These are phyloP conservation scores for Neostapfia colusana DNA, from an alignment of 176 grass and related monocot genomes.

Conservation along the genomic window DNA sequence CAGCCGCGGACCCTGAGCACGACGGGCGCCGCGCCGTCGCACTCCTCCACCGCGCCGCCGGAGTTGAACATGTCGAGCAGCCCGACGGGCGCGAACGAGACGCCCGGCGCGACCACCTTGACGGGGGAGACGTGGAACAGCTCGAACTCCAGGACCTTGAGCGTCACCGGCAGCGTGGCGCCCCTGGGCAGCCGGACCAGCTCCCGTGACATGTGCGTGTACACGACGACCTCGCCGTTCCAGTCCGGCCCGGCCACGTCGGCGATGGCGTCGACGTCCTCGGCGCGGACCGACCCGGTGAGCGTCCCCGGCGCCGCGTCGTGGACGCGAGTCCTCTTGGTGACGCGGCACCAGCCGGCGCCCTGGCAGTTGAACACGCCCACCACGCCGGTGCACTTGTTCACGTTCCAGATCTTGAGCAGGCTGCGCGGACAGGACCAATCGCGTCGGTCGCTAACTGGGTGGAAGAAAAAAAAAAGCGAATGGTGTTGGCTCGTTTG, in stretches of 20 bases:
- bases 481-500: background rate
- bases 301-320: slow-evolving; percentile 59
- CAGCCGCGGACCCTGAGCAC: slow-evolving; percentile 40
- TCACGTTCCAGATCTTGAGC: slow-evolving; percentile 90
- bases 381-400: slow-evolving; percentile 69
- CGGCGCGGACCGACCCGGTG: slow-evolving; percentile 37
- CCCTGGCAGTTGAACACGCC: slow-evolving; percentile 92
- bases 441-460: background rate
- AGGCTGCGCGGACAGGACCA: slow-evolving; percentile 40
- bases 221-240: slow-evolving; percentile 52
- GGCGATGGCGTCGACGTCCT: slow-evolving; percentile 54
- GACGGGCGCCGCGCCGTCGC: slow-evolving; percentile 9
- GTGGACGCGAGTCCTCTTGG: slow-evolving; percentile 69
- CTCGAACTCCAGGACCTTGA: slow-evolving; percentile 71
- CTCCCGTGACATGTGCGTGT: slow-evolving; percentile 48
- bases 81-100: slow-evolving; percentile 56
- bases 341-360: slow-evolving; percentile 70
- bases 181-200: slow-evolving; percentile 51
- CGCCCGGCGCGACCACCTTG: slow-evolving; percentile 5
- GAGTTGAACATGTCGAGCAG: slow-evolving; percentile 89
- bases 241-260: slow-evolving; percentile 40
- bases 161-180: slow-evolving; percentile 59
- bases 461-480: background rate
- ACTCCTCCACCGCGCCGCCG: slow-evolving; percentile 67
- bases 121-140: slow-evolving; percentile 60